These are phyloP conservation scores for Hirschfeldia incana DNA, from an alignment of 345 rosid species.

Conservation along the genomic window DNA sequence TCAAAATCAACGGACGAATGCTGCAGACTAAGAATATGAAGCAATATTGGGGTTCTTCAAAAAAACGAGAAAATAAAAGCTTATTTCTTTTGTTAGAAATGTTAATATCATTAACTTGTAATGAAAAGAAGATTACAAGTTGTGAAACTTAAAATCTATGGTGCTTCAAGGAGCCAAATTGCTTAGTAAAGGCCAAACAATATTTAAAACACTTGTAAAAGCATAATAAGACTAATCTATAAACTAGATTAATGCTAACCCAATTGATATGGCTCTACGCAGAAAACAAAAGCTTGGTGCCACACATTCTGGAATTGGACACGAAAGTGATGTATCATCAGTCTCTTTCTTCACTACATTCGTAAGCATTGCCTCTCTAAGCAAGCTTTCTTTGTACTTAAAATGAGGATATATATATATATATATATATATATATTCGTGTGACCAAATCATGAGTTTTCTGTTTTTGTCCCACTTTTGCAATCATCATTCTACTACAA, in stretches of 20 bases:
- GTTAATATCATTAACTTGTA: too few relatives aligned
- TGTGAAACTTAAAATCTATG: too few relatives aligned
- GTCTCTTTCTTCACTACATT: slow-evolving; percentile 21
- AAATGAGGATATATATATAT: background rate
- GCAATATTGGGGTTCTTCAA: background rate
- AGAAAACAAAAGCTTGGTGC: slow-evolving; percentile 26
- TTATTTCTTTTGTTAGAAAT: background rate
- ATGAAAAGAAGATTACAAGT: too few relatives aligned
- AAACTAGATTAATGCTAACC: too few relatives aligned
- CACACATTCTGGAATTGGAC: background rate
- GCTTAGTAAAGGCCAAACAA: too few relatives aligned
- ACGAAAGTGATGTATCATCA: slow-evolving; percentile 35
- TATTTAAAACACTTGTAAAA: too few relatives aligned
- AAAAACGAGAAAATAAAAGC: slow-evolving; percentile 26
- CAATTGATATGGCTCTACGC: too few relatives aligned
- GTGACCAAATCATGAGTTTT: slow-evolving; percentile 38
- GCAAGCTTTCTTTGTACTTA: slow-evolving; percentile 12
- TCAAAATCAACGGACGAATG: background rate
- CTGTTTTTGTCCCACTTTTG: slow-evolving; percentile 38
- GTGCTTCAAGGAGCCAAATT: too few relatives aligned
- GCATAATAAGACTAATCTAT: too few relatives aligned
- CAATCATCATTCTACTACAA: slow-evolving; percentile 37
- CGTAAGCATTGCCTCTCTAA: slow-evolving; percentile 23
- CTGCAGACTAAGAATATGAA: background rate
- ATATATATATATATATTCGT: slow-evolving; percentile 21